These are phyloP conservation scores for Mortierella sp. DNA, from an alignment of 371 early-diverging fungal species.

Conservation along the genomic window DNA sequence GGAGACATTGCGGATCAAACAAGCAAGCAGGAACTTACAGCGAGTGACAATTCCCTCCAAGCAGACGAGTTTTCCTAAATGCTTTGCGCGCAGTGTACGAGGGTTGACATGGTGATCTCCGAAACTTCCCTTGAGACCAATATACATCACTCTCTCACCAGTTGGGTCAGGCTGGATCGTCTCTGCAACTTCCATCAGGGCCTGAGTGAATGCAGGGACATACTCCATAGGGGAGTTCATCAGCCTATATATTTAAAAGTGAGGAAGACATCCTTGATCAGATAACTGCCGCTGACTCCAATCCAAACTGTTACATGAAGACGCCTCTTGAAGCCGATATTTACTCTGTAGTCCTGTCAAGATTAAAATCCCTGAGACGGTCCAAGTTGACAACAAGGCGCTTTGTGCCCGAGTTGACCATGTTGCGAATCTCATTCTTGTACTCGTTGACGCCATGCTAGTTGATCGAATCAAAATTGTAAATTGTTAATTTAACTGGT, in stretches of 20 bases:
- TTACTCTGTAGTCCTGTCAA: constrained; percentile 77
- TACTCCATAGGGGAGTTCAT: constrained; percentile 85
- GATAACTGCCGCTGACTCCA: not conserved
- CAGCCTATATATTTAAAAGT: constrained; percentile 61
- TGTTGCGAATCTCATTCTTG: constrained; percentile 72
- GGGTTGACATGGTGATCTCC: constrained; percentile 94
- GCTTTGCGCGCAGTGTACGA: constrained; percentile 86
- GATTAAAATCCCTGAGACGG: constrained; percentile 83
- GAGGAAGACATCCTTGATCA: not conserved
- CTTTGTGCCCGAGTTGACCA: constrained; percentile 73
- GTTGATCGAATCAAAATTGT: constrained; percentile 3
- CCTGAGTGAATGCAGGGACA: constrained; percentile 88
- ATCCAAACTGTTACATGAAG: not conserved
- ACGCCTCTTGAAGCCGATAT: not conserved
- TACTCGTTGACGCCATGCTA: constrained; percentile 65
- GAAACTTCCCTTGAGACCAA: constrained; percentile 96
- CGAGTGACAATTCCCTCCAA: constrained; percentile 99
- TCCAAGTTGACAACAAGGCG: constrained; percentile 92
- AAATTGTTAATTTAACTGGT: not conserved
- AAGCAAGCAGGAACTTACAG: constrained; percentile 65
- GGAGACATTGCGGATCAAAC: not conserved
- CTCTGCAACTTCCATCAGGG: constrained; percentile 75
- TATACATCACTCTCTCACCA: constrained; percentile 61
- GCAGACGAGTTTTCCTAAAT: constrained; percentile 93
- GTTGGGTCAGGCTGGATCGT: constrained; percentile 57